Evolutionary conservation across 2,329 filamentous ascomycete genomes (phyloP), one percentile per base, ranked within the genome.

Genomic region (Huntiella bhutanensis): DNA sequence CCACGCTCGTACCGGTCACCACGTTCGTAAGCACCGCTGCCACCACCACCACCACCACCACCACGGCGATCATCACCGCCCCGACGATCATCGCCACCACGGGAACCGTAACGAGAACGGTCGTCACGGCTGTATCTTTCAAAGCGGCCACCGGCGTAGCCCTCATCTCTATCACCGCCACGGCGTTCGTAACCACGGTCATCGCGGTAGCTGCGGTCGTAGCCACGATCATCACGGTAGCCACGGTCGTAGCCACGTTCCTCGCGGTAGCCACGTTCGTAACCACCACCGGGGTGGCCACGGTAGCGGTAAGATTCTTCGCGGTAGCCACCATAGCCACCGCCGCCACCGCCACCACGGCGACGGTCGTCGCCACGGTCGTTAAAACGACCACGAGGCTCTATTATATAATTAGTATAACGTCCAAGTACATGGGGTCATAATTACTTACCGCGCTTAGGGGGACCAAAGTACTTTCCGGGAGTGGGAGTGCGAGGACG

Each of bases 381-480:
- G 61, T 54, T 62, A 57, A 61, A 73, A 55, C 64, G 61, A 46
- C 58, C 60, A 47, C 63, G 61, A 15, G 60, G 60, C 46, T 66
- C 63, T 48, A 38, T 12, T 12, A 39, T 2, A 11, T 10, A 16
- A 15, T 46, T 37, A 36, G 4, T 11, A 41, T 34, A 38, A 37
- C 41, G 33, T 13, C 12, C 13, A 33, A 28, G 2, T 42, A 22
- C 17, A 13, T 5, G 28, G 13, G 41, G 2, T 5, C 7, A 40
- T 13, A 12, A 16, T 51, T 52, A 67, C 81, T 69, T 68, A 91
- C 87, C 87, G 71, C 91, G 76, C 78, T 98, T 98, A 53, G 91
- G 91, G 52, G 91, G 91, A 45, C 91, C 91, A 60, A 95, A 96
- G 73, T 98, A 98, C 69, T 96, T 96, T 67, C 91, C 91, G 42